Evolutionary conservation across 2,329 filamentous ascomycete species (phyloP).

Genomic region (Emericellopsis atlantica): DNA sequence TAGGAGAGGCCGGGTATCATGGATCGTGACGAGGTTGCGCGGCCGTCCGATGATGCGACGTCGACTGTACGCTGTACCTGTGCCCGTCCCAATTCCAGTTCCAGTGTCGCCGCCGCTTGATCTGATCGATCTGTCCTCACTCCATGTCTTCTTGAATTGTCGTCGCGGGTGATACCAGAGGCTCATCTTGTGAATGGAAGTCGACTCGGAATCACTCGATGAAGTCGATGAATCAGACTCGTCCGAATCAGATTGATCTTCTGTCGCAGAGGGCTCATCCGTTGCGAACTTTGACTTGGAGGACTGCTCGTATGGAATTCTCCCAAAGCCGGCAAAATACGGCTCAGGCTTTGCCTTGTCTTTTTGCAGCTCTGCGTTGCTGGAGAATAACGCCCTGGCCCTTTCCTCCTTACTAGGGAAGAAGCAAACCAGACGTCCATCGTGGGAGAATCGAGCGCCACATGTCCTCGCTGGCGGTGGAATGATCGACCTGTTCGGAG

Average conservation of each 20-base stretch:
- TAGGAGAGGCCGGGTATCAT: constrained; percentile 57
- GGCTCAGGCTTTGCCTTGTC: constrained; percentile 40
- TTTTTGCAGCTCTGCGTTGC: constrained; percentile 29
- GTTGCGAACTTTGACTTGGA: constrained; percentile 31
- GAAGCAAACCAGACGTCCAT: constrained; percentile 53
- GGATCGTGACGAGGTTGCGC: constrained; percentile 62
- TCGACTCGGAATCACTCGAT: constrained; percentile 49
- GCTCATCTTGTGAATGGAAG: constrained; percentile 45
- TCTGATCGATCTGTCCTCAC: constrained; percentile 41
- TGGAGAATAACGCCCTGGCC: constrained; percentile 34
- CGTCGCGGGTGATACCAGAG: constrained; percentile 42
- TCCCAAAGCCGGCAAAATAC: constrained; percentile 44
- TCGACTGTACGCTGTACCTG: constrained; percentile 38
- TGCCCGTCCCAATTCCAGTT: constrained; percentile 33
- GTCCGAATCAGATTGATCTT: constrained; percentile 37
- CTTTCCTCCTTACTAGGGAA: constrained; percentile 57
- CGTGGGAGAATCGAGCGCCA: constrained; percentile 47
- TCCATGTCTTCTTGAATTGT: constrained; percentile 41
- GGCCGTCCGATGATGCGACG: constrained; percentile 29
- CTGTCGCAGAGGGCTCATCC: constrained; percentile 37
- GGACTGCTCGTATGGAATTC: constrained; percentile 36
- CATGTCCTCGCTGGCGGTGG: constrained; percentile 46
- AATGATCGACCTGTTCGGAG: constrained; percentile 36
- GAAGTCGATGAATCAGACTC: constrained; percentile 37
- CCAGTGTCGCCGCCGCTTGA: constrained; percentile 50